A percentile compares a stretch with the other conserved stretches of the same genome.
Conservation (phyloP, 1,284 basidiomycete genomes). For the Erythrobasidium hasegawianum region DNA sequence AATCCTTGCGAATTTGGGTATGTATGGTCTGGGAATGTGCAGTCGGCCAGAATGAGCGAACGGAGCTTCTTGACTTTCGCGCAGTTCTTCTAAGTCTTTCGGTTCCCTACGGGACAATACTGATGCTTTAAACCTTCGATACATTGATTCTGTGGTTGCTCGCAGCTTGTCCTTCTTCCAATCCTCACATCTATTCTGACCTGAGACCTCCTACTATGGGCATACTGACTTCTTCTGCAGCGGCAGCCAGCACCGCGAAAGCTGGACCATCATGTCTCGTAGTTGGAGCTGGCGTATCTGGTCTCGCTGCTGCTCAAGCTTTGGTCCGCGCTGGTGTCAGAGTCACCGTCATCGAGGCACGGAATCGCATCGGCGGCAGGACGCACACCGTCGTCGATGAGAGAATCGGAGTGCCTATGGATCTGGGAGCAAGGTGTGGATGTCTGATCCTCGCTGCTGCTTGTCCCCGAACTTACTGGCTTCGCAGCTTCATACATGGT, state of each 20-base stretch:
- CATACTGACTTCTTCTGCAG: not conserved
- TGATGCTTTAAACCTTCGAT: too few species aligned
- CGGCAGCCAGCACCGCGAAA: too few species aligned
- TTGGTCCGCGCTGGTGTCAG: conserved; percentile 87
- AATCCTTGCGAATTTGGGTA: too few species aligned
- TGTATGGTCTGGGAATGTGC: too few species aligned
- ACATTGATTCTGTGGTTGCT: too few species aligned
- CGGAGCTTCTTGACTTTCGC: too few species aligned
- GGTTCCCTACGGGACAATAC: too few species aligned
- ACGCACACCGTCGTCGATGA: conserved; percentile 49
- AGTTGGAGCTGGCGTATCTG: conserved; percentile 74
- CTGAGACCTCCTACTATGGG: too few species aligned
- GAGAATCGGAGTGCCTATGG: conserved; percentile 30
- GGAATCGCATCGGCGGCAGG: conserved; percentile 83
- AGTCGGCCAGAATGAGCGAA: too few species aligned
- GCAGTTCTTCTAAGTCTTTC: too few species aligned
- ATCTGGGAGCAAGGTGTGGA: conserved; percentile 42
- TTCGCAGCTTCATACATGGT: conserved; percentile 43
- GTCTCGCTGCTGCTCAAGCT: conserved; percentile 66
- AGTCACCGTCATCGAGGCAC: conserved; percentile 87
- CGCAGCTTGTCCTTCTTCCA: not conserved
- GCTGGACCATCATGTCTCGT: conserved; percentile 45
- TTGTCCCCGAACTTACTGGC: not conserved
- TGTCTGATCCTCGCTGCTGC: not conserved
- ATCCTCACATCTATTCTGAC: not conserved